Conservation (phyloP, 164 flowering plant genomes). For the Dillenia turbinata region DNA sequence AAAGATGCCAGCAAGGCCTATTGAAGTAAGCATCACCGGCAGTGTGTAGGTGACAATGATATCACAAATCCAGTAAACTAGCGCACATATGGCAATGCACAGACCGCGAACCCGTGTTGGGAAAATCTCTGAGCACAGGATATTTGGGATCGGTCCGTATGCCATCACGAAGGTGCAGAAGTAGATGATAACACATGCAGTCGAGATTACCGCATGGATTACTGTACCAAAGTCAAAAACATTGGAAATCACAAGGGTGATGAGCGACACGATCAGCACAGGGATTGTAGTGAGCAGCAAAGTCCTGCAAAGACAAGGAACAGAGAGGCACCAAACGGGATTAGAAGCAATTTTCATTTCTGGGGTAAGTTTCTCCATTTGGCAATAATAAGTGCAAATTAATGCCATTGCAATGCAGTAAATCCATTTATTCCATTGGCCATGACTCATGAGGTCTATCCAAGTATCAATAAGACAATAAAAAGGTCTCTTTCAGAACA, state of each 20-base stretch:
- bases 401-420: too few species aligned
- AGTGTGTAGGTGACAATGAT: conserved; percentile 87
- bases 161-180: conserved; percentile 88
- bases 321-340: not conserved
- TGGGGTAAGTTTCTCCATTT: too few species aligned
- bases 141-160: conserved; percentile 91
- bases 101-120: conserved; percentile 91
- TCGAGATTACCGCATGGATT: conserved; percentile 64
- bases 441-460: too few species aligned
- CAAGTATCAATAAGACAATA: too few species aligned
- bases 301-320: conserved; percentile 38
- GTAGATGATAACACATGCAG: conserved; percentile 66
- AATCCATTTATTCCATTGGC: too few species aligned
- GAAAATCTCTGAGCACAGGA: conserved; percentile 91
- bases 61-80: conserved; percentile 77
- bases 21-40: conserved; percentile 68
- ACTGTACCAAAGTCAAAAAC: conserved; percentile 36
- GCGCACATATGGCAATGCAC: conserved; percentile 91
- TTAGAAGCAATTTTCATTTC: too few species aligned
- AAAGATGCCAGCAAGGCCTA: conserved; percentile 88
- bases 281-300: conserved; percentile 79
- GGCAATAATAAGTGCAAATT: too few species aligned
- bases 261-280: conserved; percentile 50
- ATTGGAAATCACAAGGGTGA: conserved; percentile 55
- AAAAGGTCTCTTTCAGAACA: too few species aligned